Percentiles rank a stretch among this genome's conserved stretches.
Evolutionary conservation across 2,329 filamentous ascomycete genomes (phyloP).

Genomic region (Epichloe glyceriae): DNA sequence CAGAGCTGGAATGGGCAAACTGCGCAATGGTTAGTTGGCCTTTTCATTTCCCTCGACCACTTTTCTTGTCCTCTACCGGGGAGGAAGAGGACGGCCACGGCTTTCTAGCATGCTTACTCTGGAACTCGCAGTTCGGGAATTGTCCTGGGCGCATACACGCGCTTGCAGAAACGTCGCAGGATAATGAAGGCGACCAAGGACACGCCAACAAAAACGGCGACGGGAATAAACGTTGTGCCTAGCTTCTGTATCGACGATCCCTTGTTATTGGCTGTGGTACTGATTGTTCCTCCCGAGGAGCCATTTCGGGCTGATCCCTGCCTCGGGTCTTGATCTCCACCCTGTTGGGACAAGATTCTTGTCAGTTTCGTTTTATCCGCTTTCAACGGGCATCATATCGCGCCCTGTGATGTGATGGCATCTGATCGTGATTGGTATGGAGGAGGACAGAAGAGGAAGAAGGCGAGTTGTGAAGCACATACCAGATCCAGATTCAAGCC

Average conservation of each 20-base stretch:
- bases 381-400: not conserved
- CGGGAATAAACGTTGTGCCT: conserved; percentile 40
- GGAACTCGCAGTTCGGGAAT: conserved; percentile 34
- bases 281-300: conserved; percentile 22
- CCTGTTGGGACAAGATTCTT: not conserved
- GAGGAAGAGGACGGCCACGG: not conserved
- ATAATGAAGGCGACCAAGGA: conserved; percentile 37
- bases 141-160: conserved; percentile 43
- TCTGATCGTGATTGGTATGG: too few species aligned
- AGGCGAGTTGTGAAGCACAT: not conserved
- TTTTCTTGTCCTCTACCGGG: not conserved
- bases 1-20: conserved; percentile 44
- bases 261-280: conserved; percentile 19
- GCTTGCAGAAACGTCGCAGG: conserved; percentile 32
- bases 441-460: too few species aligned
- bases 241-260: conserved; percentile 23
- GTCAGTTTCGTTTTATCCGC: not conserved
- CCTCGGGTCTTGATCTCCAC: conserved; percentile 16
- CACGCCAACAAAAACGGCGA: conserved; percentile 35
- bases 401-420: not conserved
- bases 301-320: conserved; percentile 23
- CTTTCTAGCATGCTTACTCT: conserved; percentile 20
- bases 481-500: conserved; percentile 4
- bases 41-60: not conserved
- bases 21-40: conserved; percentile 12